Evolutionary conservation across 768 basidiomycete species (phyloP), one percentile per base, ranked within the genome.

Genomic region (Leccinum uliginosum): DNA sequence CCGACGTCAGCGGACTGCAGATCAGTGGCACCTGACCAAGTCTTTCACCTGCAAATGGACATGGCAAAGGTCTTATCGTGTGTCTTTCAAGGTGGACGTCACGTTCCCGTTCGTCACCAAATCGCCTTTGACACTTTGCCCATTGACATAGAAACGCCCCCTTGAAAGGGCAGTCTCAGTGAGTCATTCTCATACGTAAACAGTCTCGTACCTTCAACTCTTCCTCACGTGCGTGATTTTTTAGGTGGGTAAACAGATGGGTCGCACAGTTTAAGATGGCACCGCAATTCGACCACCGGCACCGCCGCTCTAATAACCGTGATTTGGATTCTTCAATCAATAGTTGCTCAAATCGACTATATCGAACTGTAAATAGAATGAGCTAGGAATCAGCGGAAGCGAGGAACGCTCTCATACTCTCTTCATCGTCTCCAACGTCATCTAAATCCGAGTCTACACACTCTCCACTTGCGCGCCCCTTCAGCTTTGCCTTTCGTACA

Each of bases 211-310:
- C 71, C 66, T 70, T 67, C 56, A 54, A 61, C 56, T 54, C 63
- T 62, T 60, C 60, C 50, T 75, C 74, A 15, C 61, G 46, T 14
- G 66, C 72, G 65, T 80, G 78, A 23, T 61, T 54, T 49, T 69
- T 69, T 32, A 85, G 67, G 74, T 90, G 88, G 19, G 69, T 64
- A 35, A 78, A 64, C 51, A 89, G 67, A 45, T 71, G 76, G 44
- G 77, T 72, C 6, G 73, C 70, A 46, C 83, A 83, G 63, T 84
- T 86, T 59, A 87, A 63, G 14, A 82, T 61, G 43, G 73, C 74
- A 56, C 74, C 75, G 68, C 88, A 91, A 26, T 74, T 74, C 54
- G 68, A 70, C 87, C 87, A 91, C 66, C 74, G 76, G 70, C 87
- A 90, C 11, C 67, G 71, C 45, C 74, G 66, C 59, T 75, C 74